Base-by-base conservation (phyloP, 768 basidiomycete genomes). In the Phylloporus rhodoxanthus region DNA sequence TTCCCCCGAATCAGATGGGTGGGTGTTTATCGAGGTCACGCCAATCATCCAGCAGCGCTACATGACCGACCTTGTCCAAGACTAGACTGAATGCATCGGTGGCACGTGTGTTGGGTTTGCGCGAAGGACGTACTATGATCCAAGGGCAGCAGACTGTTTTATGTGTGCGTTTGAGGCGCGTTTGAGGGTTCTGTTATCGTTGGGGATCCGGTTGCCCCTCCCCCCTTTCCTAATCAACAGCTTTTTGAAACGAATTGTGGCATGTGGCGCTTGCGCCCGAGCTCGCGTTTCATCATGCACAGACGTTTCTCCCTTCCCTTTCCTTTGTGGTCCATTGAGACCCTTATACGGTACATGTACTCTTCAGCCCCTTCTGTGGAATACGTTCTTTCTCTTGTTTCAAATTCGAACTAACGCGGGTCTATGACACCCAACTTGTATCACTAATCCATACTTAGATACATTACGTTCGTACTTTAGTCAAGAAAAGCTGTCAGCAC, bases 1-100 rank as follows among this genome's bases (percentile, higher is more conserved):
- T 3, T 55, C 52, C 8, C 33, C 30, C 9, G 62, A 33, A 25
- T 54, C 52, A 28, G 66, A 61, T 1, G 68, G 64, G 9, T 67
- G 68, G 66, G 60, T 67, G 17, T 62, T 53, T 36, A 55, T 67
- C 47, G 66, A 69, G 4, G 44, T 69, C 23, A 62, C 54, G 6
- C 63, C 66, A 3, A 14, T 50, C 41, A 57, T 67, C 26, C 40
- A 43, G 34, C 55, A 64, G 41, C 62, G 41, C 17, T 53, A 46
- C 25, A 38, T 67, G 1, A 32, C 54, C 6, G 17, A 54, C 30
- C 48, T 47, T 6, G 57, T 28, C 13, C 39, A 56, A 4, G 64
- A 64, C 19, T 55, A 37, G 21, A 25, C 23, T n/a, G n/a, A 33
- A 33, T 15, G 21, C 14, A 25, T 40, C 23, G 10, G 10, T 25